Base-by-base conservation (phyloP, 768 basidiomycete species). In the Lactifluus volemus region DNA sequence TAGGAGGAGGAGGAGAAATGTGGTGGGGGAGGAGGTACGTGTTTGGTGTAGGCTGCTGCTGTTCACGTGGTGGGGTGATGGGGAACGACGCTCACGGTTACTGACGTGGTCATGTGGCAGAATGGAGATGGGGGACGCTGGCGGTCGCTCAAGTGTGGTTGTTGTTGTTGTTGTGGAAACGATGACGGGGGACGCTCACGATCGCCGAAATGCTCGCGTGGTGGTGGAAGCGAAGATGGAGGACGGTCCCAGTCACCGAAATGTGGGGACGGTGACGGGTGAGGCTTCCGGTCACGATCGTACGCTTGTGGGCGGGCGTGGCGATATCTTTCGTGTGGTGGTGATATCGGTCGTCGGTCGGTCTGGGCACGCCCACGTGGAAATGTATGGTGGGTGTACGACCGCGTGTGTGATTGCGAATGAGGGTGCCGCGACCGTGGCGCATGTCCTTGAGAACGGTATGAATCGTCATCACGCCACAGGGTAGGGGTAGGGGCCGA, bases 391-490 rank as follows among this genome's bases (percentile, higher is more conserved):
- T n/a, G 49, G 11, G 21, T 50, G 57, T 61, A 39, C n/a, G 49
- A 1, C 1, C 36, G 47, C 0, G 51, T n/a, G 32, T 53, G 41
- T 3, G 48, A 41, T 1, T 36, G 49, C 17, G 54, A 9, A 14
- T 21, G 60, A 5, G 49, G 29, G 36, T 52, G 55, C 15, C 52
- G 55, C 15, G 15, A 17, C 12, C 52, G 29, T 1, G 34, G 38
- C 6, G 49, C 41, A 32, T 49, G 54, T 55, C 42, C 49, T 9
- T 55, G 60, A 32, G 60, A 21, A 34, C 19, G 54, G 50, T 61
- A 48, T 3, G 50, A 25, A 25, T 25, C 7, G 34, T 61, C 60
- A 17, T 45, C 17, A 38, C 30, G 53, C 14, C 38, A 25, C 29
- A 14, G 14, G 29, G 38, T 29, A 36, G 38, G 6, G n/a, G 34